Evolutionary conservation across 2,329 filamentous ascomycete genomes (phyloP).

Genomic region (Aureobasidium sp.): DNA sequence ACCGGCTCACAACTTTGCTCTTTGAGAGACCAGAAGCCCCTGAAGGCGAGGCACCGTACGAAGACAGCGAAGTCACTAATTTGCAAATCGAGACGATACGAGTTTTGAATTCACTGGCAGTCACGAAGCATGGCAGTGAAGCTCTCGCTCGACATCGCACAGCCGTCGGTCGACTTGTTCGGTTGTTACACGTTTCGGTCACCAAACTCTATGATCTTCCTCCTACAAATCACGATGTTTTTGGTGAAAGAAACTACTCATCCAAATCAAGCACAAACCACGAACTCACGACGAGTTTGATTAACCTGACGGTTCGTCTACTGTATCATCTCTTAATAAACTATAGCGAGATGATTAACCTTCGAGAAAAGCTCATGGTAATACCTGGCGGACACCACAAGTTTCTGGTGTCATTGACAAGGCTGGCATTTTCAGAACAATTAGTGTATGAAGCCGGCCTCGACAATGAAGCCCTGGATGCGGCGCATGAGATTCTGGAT

Average conservation of each 20-base stretch:
- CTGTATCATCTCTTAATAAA: slow-evolving; percentile 62
- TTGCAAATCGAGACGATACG: slow-evolving; percentile 52
- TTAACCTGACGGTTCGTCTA: slow-evolving; percentile 68
- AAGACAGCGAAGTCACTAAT: slow-evolving; percentile 45
- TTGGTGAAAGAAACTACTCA: slow-evolving; percentile 17
- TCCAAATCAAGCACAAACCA: slow-evolving; percentile 36
- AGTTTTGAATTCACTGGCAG: slow-evolving; percentile 63
- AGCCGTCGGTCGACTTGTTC: slow-evolving; percentile 78
- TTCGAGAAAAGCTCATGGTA: slow-evolving; percentile 75
- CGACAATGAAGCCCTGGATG: slow-evolving; percentile 79
- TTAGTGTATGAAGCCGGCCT: slow-evolving; percentile 80
- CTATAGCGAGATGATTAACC: slow-evolving; percentile 67
- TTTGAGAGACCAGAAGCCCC: slow-evolving; percentile 57
- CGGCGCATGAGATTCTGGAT: slow-evolving; percentile 85
- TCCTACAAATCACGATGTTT: slow-evolving; percentile 35
- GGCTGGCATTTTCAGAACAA: slow-evolving; percentile 88
- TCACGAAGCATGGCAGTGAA: slow-evolving; percentile 66
- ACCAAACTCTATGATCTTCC: slow-evolving; percentile 58
- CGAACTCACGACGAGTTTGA: slow-evolving; percentile 48
- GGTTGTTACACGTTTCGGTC: slow-evolving; percentile 79
- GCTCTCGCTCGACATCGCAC: slow-evolving; percentile 74
- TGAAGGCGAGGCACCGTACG: slow-evolving; percentile 47
- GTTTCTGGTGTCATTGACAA: slow-evolving; percentile 81
- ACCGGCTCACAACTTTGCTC: slow-evolving; percentile 69
- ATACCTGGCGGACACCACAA: slow-evolving; percentile 81